Base-by-base conservation (phyloP, 2,329 filamentous ascomycete genomes). In the Colletotrichum costaricense region DNA sequence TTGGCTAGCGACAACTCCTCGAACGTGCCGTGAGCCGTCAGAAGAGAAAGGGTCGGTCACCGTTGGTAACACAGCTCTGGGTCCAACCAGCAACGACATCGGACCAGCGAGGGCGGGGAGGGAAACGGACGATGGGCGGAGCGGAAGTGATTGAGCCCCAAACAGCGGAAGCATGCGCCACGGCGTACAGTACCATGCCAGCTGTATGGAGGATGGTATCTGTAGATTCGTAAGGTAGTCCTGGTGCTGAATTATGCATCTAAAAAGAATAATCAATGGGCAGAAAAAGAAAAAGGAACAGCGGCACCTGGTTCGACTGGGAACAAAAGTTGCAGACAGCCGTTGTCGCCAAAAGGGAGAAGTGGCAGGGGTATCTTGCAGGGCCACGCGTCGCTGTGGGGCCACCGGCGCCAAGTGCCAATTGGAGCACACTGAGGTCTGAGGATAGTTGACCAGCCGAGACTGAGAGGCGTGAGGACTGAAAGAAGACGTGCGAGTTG, bases 351-450 rank as follows among this genome's bases (percentile, higher is more conserved):
- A 60, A 65, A 58, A 38, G 62, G 55, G 60, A 56, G 24, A 65
- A 28, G 42, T 33, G 55, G 35, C 55, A 65, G 60, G 70, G 59
- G 60, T 3, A 7, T 22, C 26, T 28, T 19, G 60, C 12, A 65
- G 56, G 63, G 70, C 70, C 70, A 73, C 70, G 70, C 70, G 70
- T 73, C 70, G 30, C 67, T 62, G 35, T 66, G 70, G 70, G 35
- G 24, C 70, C n/a, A 6, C 28, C 8, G 24, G 33, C 30, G 60
- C 62, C 54, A 46, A 62, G 28, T 52, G 55, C 67, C 67, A 66
- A 65, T 49, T 65, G 49, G 19, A 7, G 30, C 11, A 67, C 49
- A 62, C 26, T 16, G 30, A 42, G 42, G 9, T 57, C 26, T 16
- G 30, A 42, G 42, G 9, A 46, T 62, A 33, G 42, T 49, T 49